A percentile compares a stretch with the other conserved stretches of the same genome.
These are phyloP conservation scores for Didymella pinodella DNA, from an alignment of 2,329 filamentous ascomycete genomes.

Conservation along the genomic window DNA sequence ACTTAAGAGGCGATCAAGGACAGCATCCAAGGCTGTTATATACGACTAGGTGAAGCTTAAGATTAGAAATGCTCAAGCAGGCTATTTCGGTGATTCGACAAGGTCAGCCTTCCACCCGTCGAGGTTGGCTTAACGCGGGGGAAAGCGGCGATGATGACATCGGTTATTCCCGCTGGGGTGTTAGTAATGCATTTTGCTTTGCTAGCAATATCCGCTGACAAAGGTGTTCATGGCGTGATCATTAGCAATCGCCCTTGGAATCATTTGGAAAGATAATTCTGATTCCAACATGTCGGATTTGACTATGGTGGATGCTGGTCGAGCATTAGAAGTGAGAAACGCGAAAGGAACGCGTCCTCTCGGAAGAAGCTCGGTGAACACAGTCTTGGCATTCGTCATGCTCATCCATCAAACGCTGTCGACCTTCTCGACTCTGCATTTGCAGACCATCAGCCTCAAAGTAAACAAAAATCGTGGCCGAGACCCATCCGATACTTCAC, in stretches of 20 bases:
- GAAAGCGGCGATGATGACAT: slow-evolving; percentile 46
- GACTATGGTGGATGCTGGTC: not conserved
- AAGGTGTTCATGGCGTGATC: slow-evolving; percentile 39
- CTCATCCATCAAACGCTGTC: not conserved
- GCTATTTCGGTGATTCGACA: slow-evolving; percentile 10
- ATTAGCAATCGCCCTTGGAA: not conserved
- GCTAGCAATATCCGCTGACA: slow-evolving; percentile 36
- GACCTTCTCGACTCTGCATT: not conserved
- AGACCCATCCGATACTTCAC: not conserved
- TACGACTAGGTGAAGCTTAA: slow-evolving; percentile 13
- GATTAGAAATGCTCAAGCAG: slow-evolving; percentile 43
- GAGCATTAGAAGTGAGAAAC: not conserved
- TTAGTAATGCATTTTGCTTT: slow-evolving; percentile 39
- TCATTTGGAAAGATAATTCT: too few relatives aligned
- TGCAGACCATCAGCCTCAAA: slow-evolving; percentile 1
- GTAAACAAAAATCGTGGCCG: not conserved
- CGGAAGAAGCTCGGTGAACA: not conserved
- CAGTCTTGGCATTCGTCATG: slow-evolving; percentile 12
- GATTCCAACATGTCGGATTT: not conserved
- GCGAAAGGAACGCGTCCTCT: not conserved
- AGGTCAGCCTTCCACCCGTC: slow-evolving; percentile 18
- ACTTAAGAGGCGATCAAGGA: slow-evolving; percentile 1
- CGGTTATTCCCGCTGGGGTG: slow-evolving; percentile 37
- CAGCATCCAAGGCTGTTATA: slow-evolving; percentile 29
- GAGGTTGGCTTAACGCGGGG: slow-evolving; percentile 29